Evolutionary conservation across 31 red algal species (phyloP), one percentile per base, ranked within the genome.

Genomic region (Bonnemaisonia californica): DNA sequence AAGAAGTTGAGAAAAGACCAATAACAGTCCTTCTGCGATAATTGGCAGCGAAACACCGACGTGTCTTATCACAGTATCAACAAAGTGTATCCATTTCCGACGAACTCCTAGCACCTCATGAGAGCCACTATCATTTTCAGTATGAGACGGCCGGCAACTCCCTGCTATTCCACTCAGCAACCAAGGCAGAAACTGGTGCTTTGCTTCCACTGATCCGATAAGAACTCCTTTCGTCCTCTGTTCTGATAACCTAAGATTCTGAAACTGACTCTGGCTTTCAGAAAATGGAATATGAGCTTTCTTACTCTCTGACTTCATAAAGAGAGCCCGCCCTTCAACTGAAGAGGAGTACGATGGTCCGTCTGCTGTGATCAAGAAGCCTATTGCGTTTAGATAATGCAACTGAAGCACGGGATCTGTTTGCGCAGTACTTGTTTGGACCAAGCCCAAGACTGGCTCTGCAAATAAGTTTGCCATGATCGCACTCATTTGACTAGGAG

Each of bases 51-150:
- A 74, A 16, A 77, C 67, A 5, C 88, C 88, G 8, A 91, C 54
- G 67, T 85, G 57, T 54, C 57, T 68, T 51, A 85, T 79, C 7
- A 71, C 74, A 13, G 80, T 85, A 34, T 84, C 88, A 23, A 91
- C 65, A 38, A 91, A 85, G 21, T 60, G 81, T 41, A 91, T 91
- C 88, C 88, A 91, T 65, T 78, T 61, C 38, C 88, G 80, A 42
- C 88, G 88, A 4, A 91, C 74, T 60, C 88, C 81, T 19, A 91
- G 41, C 18, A 91, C 80, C 58, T 91, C 88, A n/a, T 80, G 80
- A 22, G 88, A 84, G 22, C 88, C 88, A 58, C 51, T 70, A 23
- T 83, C 73, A 12, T 68, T 48, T 40, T 74, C 80, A 74, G 34
- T 45, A 8, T 31, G 28, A 40, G 51, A 36, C 34, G 54, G 42